phyloP scores from a whole-genome alignment of 2,329 filamentous ascomycete genomes.

The Aspergillus tamarii region DNA sequence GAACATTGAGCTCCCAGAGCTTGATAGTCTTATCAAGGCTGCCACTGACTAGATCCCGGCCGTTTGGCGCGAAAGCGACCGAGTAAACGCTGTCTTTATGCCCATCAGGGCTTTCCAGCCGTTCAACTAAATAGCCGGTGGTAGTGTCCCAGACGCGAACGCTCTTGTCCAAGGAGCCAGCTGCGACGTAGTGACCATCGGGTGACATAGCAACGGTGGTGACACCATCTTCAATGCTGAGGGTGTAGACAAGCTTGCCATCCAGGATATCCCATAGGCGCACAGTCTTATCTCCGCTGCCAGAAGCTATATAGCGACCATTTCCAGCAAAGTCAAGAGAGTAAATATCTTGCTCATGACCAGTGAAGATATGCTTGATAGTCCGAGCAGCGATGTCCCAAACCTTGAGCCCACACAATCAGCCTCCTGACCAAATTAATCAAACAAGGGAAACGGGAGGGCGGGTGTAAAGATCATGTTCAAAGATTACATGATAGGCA shows the following conservation, averaged over 20 bases:
- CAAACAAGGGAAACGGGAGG: not conserved
- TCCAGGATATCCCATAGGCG: slow-evolving; percentile 94
- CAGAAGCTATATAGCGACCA: slow-evolving; percentile 91
- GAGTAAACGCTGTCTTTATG: slow-evolving; percentile 98
- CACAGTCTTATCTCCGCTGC: slow-evolving; percentile 91
- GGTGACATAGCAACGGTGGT: slow-evolving; percentile 97
- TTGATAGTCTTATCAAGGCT: slow-evolving; percentile 98
- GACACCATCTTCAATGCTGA: slow-evolving; percentile 94
- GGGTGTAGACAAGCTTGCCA: slow-evolving; percentile 77
- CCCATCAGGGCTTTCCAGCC: slow-evolving; percentile 87
- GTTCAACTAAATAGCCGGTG: slow-evolving; percentile 83
- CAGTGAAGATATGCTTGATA: slow-evolving; percentile 92
- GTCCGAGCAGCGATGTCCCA: slow-evolving; percentile 87
- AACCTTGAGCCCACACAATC: slow-evolving; percentile 62
- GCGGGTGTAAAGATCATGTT: not conserved
- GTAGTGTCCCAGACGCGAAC: slow-evolving; percentile 95
- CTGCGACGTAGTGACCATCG: slow-evolving; percentile 90
- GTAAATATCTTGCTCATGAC: slow-evolving; percentile 98
- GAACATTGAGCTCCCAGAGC: slow-evolving; percentile 91
- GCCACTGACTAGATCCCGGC: slow-evolving; percentile 89
- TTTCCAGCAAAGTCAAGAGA: slow-evolving; percentile 93
- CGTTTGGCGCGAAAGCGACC: slow-evolving; percentile 92
- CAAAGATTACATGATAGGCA: not conserved
- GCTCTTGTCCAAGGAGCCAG: slow-evolving; percentile 95
- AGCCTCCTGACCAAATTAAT: not conserved